Evolutionary conservation across 345 rosid genomes (phyloP), one percentile per base, ranked within the genome.

Genomic region (Zanthoxylum bungeanum): DNA sequence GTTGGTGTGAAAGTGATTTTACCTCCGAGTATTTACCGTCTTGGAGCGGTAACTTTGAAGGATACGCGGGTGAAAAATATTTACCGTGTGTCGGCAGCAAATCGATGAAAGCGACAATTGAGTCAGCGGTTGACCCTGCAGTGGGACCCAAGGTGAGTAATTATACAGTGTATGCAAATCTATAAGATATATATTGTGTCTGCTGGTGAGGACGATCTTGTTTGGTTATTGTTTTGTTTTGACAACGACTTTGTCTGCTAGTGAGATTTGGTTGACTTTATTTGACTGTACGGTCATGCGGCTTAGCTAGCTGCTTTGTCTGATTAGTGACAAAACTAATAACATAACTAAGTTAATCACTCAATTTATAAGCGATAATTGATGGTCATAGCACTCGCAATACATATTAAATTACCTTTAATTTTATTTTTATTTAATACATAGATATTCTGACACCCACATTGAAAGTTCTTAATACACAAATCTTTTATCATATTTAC

Each of bases 1-100:
- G 97, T 70, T 94, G 97, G 97, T 89, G 93, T 39, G 97, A 86
- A 50, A 90, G 95, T 10, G 95, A 92, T 74, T 87, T 85, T 46
- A 87, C 92, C 7, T 68, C 83, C 21, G 97, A 92, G 40, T 79
- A 71, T 81, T 85, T 87, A 76, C 90, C 87, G 28, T 70, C 75
- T 33, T 84, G 87, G 87, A 42, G 83, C 33, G 76, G 85, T 72
- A 59, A 68, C 39, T 77, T 64, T n/a, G 78, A 61, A 49, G 83
- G 78, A 36, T 36, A 21, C 36, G 61, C 1, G 56, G 68, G 77
- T 59, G 63, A 80, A 69, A 66, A 63, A 30, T n/a, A 3, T 56
- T 83, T 64, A 84, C 90, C 69, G 34, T 51, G 77, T 73, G 98
- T 82, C 90, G 86, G 88, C 82, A 78, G 80, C 73, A 86, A 84